Evolutionary conservation across 139 green algal species (phyloP).

Genomic region (Bryopsis sp.): DNA sequence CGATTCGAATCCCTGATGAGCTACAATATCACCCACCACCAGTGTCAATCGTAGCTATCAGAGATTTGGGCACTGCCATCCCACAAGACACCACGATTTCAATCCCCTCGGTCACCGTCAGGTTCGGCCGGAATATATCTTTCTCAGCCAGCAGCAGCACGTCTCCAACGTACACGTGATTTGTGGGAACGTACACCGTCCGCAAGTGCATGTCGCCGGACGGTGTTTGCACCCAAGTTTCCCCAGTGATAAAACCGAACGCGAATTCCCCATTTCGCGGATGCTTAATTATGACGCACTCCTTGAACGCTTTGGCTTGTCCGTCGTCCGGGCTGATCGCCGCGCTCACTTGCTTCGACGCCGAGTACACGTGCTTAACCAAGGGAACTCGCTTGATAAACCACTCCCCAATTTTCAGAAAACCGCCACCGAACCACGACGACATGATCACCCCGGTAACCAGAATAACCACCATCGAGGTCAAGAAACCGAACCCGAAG

Average conservation of each 20-base stretch:
- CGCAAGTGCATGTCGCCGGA: constrained; percentile 41
- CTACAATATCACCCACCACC: no score
- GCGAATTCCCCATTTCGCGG: constrained; percentile 76
- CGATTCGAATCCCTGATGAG: no score
- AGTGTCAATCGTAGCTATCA: constrained; percentile 18
- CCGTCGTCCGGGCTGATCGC: constrained; percentile 66
- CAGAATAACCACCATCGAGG: constrained; percentile 43
- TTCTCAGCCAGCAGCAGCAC: constrained; percentile 69
- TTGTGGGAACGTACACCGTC: constrained; percentile 84
- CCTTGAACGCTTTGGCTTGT: constrained; percentile 64
- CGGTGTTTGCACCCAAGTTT: neutral
- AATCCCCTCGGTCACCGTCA: constrained; percentile 78
- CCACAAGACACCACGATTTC: constrained; percentile 62
- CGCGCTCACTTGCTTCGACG: constrained; percentile 78
- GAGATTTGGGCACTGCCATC: constrained; percentile 43
- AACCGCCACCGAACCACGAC: constrained; percentile 64
- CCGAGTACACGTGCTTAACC: constrained; percentile 89
- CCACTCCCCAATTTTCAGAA: constrained; percentile 80
- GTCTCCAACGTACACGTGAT: constrained; percentile 83
- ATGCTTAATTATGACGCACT: constrained; percentile 84
- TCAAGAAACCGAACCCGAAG: constrained; percentile 83
- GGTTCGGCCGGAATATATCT: constrained; percentile 80
- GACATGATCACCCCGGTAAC: constrained; percentile 57
- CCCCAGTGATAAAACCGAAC: constrained; percentile 85
- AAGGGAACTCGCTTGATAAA: constrained; percentile 84